phyloP scores from a whole-genome alignment of 305 asterid species.

The Fraxinus ornus region DNA sequence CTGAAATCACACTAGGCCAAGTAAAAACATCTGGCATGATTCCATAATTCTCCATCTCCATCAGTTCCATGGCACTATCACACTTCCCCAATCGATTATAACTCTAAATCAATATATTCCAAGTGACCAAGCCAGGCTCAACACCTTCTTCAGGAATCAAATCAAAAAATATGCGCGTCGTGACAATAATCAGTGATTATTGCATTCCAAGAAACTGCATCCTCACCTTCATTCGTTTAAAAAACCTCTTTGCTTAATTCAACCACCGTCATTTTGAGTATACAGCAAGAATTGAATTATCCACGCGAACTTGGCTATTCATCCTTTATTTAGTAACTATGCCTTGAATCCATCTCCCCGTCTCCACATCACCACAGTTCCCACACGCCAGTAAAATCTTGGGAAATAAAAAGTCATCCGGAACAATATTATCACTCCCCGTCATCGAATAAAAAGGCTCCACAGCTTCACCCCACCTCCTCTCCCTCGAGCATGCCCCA shows the following conservation, averaged over 20 bases:
- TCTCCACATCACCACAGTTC: conserved; percentile 56
- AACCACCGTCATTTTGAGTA: conserved; percentile 63
- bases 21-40: conserved; percentile 62
- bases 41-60: conserved; percentile 61
- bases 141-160: conserved; percentile 50
- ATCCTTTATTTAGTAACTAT: conserved; percentile 46
- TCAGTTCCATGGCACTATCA: conserved; percentile 54
- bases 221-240: conserved; percentile 50
- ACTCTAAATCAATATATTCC: conserved; percentile 62
- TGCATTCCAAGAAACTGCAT: conserved; percentile 71
- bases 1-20: conserved; percentile 66
- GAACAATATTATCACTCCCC: conserved; percentile 46
- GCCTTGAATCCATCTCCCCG: conserved; percentile 62
- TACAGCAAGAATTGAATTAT: conserved; percentile 63
- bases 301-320: conserved; percentile 44
- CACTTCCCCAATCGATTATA: conserved; percentile 56
- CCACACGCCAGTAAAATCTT: conserved; percentile 73
- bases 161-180: conserved; percentile 39
- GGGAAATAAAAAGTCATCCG: conserved; percentile 60
- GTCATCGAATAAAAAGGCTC: conserved; percentile 55
- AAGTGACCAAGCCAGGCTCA: conserved; percentile 59
- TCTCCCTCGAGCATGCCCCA: conserved; percentile 71
- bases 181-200: conserved; percentile 59
- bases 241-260: conserved; percentile 47
- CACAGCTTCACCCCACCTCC: conserved; percentile 60